These are phyloP conservation scores for Dactylellina drechsleri DNA, from an alignment of 2,329 filamentous ascomycete species.

Conservation along the genomic window DNA sequence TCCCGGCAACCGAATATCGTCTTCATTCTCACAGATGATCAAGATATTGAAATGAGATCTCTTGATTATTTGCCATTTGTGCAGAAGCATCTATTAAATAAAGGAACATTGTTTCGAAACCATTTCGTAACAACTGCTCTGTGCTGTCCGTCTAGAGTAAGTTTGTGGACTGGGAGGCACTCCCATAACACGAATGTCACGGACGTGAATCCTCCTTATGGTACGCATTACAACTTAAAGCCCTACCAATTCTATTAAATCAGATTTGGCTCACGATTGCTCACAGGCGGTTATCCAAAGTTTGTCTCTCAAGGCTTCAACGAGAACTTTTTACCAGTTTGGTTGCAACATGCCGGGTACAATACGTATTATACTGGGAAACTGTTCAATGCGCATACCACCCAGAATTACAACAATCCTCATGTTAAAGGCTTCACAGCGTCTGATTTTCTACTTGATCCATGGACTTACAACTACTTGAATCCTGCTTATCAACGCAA, in stretches of 20 bases:
- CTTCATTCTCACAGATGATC: constrained; percentile 75
- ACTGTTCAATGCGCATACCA: constrained; percentile 73
- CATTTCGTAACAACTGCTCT: constrained; percentile 75
- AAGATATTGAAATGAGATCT: constrained; percentile 72
- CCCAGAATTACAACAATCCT: constrained; percentile 71
- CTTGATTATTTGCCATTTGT: constrained; percentile 71
- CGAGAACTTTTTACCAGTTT: constrained; percentile 74
- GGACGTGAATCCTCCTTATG: constrained; percentile 67
- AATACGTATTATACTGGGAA: constrained; percentile 80
- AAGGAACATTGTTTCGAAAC: constrained; percentile 70
- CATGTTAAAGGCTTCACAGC: constrained; percentile 70
- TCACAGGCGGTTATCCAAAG: constrained; percentile 71
- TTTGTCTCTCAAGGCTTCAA: constrained; percentile 74
- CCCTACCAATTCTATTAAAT: not conserved
- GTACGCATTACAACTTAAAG: constrained; percentile 59
- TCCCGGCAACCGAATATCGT: constrained; percentile 68
- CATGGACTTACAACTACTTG: constrained; percentile 74
- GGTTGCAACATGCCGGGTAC: constrained; percentile 76
- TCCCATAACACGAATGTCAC: constrained; percentile 79
- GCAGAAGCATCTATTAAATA: constrained; percentile 67
- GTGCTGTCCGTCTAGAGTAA: constrained; percentile 75
- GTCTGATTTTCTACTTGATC: constrained; percentile 72
- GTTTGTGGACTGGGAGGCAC: constrained; percentile 72
- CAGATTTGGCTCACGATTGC: not conserved
- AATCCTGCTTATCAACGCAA: constrained; percentile 74